A percentile compares a stretch with the other conserved stretches of the same genome.
phyloP scores from a whole-genome alignment of 345 rosid genomes.

The Populus tremula region DNA sequence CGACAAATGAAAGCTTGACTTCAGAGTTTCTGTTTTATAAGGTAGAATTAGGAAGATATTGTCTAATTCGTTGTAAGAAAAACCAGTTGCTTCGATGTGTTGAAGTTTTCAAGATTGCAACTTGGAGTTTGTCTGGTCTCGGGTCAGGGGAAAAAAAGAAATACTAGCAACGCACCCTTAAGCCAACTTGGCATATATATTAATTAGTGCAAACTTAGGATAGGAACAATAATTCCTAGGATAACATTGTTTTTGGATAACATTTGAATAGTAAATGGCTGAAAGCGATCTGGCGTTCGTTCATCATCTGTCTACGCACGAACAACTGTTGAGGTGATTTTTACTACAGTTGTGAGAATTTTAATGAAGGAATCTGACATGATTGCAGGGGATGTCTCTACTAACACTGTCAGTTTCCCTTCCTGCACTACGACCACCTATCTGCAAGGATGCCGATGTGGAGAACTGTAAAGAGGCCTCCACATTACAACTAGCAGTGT shows the following conservation, averaged over 20 bases:
- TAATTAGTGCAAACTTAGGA: not conserved
- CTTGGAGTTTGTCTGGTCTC: not conserved
- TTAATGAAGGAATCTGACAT: not conserved
- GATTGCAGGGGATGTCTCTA: slow-evolving; percentile 66
- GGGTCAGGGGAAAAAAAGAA: not conserved
- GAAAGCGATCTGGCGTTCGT: not conserved
- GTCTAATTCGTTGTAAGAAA: not conserved
- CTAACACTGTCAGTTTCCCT: slow-evolving; percentile 71
- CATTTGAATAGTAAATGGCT: not conserved
- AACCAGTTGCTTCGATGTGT: not conserved
- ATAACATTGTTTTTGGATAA: not conserved
- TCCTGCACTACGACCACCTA: slow-evolving; percentile 62
- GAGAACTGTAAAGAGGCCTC: slow-evolving; percentile 57
- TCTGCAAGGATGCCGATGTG: slow-evolving; percentile 32
- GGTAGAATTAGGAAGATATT: not conserved
- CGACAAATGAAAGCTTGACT: not conserved
- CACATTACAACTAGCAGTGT: slow-evolving; percentile 51
- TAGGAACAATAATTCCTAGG: not conserved
- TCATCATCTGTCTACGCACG: not conserved
- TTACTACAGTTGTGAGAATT: not conserved
- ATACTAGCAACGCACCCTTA: not conserved
- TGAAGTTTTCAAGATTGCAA: not conserved
- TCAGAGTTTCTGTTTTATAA: not conserved
- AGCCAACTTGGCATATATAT: not conserved
- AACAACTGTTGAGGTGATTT: not conserved